Evolutionary conservation across 2,329 filamentous ascomycete species (phyloP).

Genomic region (Samsoniella hepiali): DNA sequence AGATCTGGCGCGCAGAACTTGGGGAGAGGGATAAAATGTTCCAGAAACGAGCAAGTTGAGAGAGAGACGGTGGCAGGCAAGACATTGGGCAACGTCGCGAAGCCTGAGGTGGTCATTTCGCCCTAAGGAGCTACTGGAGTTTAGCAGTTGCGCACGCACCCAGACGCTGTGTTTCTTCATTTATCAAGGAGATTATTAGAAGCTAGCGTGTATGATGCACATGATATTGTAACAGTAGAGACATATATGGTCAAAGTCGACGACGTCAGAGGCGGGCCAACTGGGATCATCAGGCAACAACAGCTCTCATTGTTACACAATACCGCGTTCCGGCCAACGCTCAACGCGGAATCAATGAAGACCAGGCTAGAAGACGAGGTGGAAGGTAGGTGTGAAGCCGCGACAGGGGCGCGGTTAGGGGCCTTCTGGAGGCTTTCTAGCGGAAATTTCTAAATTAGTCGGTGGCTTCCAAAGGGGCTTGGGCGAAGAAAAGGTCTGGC

Average conservation of each 20-base stretch:
- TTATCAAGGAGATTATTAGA: too few species aligned
- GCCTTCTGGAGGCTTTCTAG: too few species aligned
- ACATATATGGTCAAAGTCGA: not conserved
- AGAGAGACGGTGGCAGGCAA: not conserved
- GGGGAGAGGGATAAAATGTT: not conserved
- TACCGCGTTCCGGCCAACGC: not conserved
- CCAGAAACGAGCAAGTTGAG: not conserved
- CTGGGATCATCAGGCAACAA: not conserved
- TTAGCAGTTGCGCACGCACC: not conserved
- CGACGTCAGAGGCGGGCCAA: not conserved
- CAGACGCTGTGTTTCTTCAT: not conserved
- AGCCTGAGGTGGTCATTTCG: too few species aligned
- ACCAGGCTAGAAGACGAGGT: not conserved
- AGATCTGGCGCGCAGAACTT: not conserved
- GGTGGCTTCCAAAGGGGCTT: too few species aligned
- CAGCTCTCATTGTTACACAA: not conserved
- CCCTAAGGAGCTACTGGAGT: too few species aligned
- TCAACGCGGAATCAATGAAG: not conserved
- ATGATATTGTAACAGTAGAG: not conserved
- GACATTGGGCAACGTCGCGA: not conserved
- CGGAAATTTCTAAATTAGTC: too few species aligned
- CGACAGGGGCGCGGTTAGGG: too few species aligned
- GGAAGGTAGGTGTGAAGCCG: too few species aligned
- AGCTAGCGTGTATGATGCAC: not conserved
- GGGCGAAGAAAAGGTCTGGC: too few species aligned